Conservation (phyloP, 1,284 basidiomycete genomes). For the Pseudozyma pruni region DNA sequence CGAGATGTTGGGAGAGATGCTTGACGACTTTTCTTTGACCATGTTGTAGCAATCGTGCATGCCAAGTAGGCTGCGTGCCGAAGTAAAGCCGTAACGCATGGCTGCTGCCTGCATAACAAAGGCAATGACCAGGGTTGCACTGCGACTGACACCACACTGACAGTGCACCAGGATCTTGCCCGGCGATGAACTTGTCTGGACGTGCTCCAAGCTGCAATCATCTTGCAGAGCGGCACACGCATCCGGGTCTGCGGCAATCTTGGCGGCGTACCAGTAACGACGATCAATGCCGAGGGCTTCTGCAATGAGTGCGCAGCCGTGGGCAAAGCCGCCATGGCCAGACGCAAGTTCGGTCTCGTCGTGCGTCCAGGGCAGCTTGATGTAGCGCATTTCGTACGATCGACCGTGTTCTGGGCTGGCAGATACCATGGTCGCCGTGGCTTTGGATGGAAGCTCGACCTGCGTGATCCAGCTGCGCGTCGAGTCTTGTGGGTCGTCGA, state of each 20-base stretch:
- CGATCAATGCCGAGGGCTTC: conserved; percentile 75
- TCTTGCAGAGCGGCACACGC: conserved; percentile 70
- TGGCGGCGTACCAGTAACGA: conserved; percentile 36
- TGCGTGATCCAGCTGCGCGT: conserved; percentile 33
- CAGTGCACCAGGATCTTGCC: conserved; percentile 62
- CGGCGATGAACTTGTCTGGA: conserved; percentile 18
- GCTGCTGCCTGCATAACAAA: conserved; percentile 93
- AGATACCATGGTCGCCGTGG: conserved; percentile 43
- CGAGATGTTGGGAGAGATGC: conserved; percentile 80
- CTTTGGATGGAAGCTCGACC: conserved; percentile 53
- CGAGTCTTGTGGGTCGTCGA: conserved; percentile 14
- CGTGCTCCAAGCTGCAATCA: conserved; percentile 24
- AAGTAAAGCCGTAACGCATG: conserved; percentile 71
- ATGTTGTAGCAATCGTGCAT: conserved; percentile 94
- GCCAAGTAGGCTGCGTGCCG: conserved; percentile 67
- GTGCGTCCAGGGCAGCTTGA: conserved; percentile 94
- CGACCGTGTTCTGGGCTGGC: conserved; percentile 21
- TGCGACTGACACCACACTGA: conserved; percentile 94
- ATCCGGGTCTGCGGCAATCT: conserved; percentile 70
- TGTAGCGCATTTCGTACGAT: conserved; percentile 72
- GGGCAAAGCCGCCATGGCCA: conserved; percentile 51
- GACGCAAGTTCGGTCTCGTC: conserved; percentile 61
- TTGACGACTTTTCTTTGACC: conserved; percentile 70
- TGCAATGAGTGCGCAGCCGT: conserved; percentile 59
- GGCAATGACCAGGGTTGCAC: conserved; percentile 90